phyloP scores from a whole-genome alignment of 208 protist genomes.

The Balamuthia mandrillaris region DNA sequence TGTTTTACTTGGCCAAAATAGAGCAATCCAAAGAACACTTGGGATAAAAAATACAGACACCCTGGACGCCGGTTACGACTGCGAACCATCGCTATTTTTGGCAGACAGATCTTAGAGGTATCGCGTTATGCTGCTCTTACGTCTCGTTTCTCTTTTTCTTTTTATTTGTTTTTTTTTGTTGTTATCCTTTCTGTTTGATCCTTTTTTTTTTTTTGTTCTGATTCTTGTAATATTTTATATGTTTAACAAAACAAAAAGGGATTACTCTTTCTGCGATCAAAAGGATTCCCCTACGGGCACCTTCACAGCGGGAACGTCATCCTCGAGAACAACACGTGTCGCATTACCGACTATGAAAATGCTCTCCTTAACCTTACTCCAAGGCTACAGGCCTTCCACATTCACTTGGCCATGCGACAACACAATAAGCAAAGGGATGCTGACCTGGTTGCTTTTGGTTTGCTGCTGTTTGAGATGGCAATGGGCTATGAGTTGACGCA shows the following conservation, averaged over 20 bases:
- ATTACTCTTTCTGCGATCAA: not conserved
- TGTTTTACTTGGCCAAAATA: not conserved
- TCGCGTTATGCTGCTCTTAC: not conserved
- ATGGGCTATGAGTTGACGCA: not conserved
- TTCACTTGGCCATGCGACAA: not conserved
- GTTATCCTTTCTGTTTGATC: too few relatives aligned
- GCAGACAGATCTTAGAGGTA: conserved; percentile 31
- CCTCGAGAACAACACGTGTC: not conserved
- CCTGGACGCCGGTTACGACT: not conserved
- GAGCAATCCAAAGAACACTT: not conserved
- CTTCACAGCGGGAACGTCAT: conserved; percentile 29
- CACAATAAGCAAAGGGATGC: too few relatives aligned
- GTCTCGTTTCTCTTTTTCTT: too few relatives aligned
- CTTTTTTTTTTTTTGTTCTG: too few relatives aligned
- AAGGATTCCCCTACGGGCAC: conserved; percentile 17
- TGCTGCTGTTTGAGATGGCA: conserved; percentile 21
- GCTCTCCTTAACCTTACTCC: not conserved
- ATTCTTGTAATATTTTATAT: too few relatives aligned
- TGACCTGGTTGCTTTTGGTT: not conserved
- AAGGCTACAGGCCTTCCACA: not conserved
- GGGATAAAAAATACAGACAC: not conserved
- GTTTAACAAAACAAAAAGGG: not conserved
- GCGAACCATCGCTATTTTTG: not conserved
- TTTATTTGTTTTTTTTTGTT: too few relatives aligned
- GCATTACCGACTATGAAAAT: conserved; percentile 31